Base-by-base conservation (phyloP, 306 rosid genomes). In the Prunus salicina region DNA sequence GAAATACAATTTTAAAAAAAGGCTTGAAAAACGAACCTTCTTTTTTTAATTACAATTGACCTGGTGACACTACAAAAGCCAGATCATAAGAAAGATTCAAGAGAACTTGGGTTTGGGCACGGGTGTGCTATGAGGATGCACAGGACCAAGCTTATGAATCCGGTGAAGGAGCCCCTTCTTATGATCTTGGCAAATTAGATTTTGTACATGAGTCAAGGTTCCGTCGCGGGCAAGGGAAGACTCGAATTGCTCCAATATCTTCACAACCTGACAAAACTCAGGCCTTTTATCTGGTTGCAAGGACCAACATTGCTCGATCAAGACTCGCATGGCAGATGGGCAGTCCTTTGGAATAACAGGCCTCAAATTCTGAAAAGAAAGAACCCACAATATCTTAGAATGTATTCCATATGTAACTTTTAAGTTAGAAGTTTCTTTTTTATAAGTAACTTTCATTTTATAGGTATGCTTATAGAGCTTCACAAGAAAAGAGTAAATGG, bases 291-390 rank as follows among this genome's bases (percentile, higher is more conserved):
- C 93, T 3, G 97, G 88, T 53, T 89, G 96, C 76, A 74, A 71
- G 12, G 90, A 84, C 99, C 98, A 96, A 64, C 99, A 92, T 72
- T 91, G 98, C 86, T 93, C 94, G 12, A 96, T 93, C 67, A 96
- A 82, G 10, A 90, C 93, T 82, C 86, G 79, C 91, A 96, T 83
- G 1, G 91, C 93, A 53, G 87, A 74, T 5, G 93, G 93, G 43
- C 98, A 96, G 76, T 56, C 30, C 45, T 79, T 77, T 34, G 96
- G 98, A 75, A 96, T 83, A 43, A 27, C 67, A 8, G 97, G 99
- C 76, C 96, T 91, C 82, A 81, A 55, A 75, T 89, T 91, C 99
- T 96, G 93, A 68, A 78, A 73, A 38, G 43, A 82, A 62, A 64
- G 10, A 60, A 0, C 28, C 52, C 57, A 61, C 28, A 61, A 46